Base-by-base conservation (phyloP, 805 yeast species). In the Zygosaccharomyces siamensis region DNA sequence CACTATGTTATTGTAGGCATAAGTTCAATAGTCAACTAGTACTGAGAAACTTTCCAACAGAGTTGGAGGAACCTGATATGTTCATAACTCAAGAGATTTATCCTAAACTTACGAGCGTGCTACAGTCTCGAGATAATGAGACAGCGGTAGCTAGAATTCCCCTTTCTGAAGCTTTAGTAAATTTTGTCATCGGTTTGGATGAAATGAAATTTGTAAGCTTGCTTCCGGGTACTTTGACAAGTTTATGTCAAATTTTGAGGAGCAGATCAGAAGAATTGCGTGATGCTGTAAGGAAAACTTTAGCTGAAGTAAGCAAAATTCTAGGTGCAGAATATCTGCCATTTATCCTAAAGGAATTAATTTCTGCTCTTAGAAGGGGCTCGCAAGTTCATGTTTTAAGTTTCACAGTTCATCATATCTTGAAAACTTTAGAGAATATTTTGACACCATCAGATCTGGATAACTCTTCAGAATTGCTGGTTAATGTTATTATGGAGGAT, bases 341-440 rank as follows among this genome's bases (percentile, higher is more conserved):
- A 47, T 89, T 89, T 61, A 78, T 93, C 43, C 69, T 93, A 21
- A 78, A 78, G 49, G 98, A 93, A 62, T 74, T 93, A 59, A 81
- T 78, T 54, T 69, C 84, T 16, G 95, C 97, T 0, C 72, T 92
- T 46, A 76, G 84, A 4, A 75, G 95, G 61, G 99, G 99, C 23
- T 87, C 96, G 11, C 98, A 93, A 63, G 79, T 89, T 46, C 99
- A 93, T 68, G 89, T 93, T 50, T 77, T 93, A 58, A 89, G 97
- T 60, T 93, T 73, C 68, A 87, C 97, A 0, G 79, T 88, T 4
- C 97, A 93, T 66, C 73, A 81, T 43, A 68, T 92, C 33, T 67
- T 93, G 46, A 77, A 78, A 1, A 74, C 79, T 7, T 68, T 86
- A 55, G 64, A 70, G 5, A 72, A 67, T 4, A 35, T 32, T 0